These are phyloP conservation scores for Fusarium floridanum DNA, from an alignment of 2,329 filamentous ascomycete species.

Conservation along the genomic window DNA sequence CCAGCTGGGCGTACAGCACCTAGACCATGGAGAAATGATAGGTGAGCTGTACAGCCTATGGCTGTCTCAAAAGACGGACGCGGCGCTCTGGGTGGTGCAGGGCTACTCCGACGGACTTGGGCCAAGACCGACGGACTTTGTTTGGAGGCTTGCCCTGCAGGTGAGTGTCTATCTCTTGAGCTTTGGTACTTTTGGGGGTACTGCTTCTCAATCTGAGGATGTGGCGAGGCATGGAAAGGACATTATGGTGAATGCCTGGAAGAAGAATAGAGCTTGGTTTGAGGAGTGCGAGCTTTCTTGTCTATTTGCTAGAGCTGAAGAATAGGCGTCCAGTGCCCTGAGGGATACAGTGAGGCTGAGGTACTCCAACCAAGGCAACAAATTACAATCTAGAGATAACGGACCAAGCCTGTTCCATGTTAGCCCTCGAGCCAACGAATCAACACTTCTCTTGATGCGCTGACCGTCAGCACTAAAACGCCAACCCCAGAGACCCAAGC, in stretches of 20 bases:
- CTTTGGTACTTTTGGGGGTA: slow-evolving; percentile 2
- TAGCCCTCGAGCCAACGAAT: background rate
- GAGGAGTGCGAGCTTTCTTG: slow-evolving; percentile 1
- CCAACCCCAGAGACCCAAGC: background rate
- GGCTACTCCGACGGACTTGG: slow-evolving; percentile 6
- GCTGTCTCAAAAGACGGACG: background rate
- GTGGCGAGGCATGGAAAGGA: slow-evolving; percentile 6
- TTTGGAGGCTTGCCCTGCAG: slow-evolving; percentile 9
- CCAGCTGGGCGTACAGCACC: background rate
- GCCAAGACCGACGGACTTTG: background rate
- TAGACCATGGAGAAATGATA: slow-evolving; percentile 18
- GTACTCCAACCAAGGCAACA: too few species aligned
- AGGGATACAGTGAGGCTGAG: background rate
- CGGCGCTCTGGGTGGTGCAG: background rate
- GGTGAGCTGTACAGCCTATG: slow-evolving; percentile 4
- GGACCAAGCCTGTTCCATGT: background rate
- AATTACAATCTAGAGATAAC: background rate
- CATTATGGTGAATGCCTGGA: slow-evolving; percentile 5
- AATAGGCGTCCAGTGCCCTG: background rate
- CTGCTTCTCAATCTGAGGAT: background rate
- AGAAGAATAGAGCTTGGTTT: slow-evolving; percentile 11
- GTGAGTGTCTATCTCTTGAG: slow-evolving; percentile 19
- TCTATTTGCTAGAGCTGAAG: background rate
- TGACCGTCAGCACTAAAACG: background rate
- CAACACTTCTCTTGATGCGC: background rate